These are phyloP conservation scores for Aspergillus chevalieri DNA, from an alignment of 2,329 filamentous ascomycete species.

Conservation along the genomic window DNA sequence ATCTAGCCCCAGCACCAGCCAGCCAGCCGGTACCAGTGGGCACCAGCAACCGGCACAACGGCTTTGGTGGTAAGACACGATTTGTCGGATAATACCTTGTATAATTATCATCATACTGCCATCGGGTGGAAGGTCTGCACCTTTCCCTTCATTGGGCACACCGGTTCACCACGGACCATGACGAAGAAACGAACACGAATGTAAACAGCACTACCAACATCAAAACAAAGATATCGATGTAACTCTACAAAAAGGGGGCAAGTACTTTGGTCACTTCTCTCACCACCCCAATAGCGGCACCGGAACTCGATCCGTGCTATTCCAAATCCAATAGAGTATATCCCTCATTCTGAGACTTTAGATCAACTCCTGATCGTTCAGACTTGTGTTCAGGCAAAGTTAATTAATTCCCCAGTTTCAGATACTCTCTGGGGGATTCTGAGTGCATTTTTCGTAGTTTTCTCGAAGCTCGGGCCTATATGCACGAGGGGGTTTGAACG, in stretches of 20 bases:
- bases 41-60: neutral
- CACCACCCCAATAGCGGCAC: neutral
- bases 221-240: neutral
- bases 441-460: neutral
- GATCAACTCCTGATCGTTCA: neutral
- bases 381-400: neutral
- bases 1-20: neutral
- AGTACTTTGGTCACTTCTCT: neutral
- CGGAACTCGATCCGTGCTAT: neutral
- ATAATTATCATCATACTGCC: neutral
- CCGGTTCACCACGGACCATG: neutral
- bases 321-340: neutral
- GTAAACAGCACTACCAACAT: neutral
- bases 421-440: neutral
- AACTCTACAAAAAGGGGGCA: neutral
- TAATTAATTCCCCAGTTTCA: neutral
- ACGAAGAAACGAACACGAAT: neutral
- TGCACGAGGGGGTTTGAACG: neutral
- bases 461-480: constrained; percentile 7
- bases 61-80: no score
- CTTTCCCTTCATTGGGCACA: neutral
- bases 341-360: neutral
- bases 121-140: neutral
- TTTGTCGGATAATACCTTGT: no score
- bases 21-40: neutral